A percentile compares a stretch with the other conserved stretches of the same genome.
Conservation (phyloP, 108 stramenopile species). For the Stephanodiscus minutulus region DNA sequence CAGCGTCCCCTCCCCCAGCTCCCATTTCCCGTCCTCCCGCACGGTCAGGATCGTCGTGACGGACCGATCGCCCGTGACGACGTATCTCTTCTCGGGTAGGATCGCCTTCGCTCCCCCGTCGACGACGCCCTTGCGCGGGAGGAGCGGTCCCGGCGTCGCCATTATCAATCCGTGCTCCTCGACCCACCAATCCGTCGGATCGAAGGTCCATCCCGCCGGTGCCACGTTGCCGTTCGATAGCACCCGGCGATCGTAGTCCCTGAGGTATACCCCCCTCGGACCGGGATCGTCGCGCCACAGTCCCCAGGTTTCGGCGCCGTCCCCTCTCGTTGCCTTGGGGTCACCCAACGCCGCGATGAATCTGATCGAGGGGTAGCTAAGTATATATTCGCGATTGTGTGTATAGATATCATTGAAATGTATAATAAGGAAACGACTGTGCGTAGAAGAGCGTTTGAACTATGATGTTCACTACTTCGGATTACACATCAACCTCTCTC, state of each 20-base stretch:
- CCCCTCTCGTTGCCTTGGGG: conserved; percentile 60
- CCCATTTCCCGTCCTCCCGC: conserved; percentile 48
- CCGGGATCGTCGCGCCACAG: conserved; percentile 85
- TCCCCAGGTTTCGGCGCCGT: conserved; percentile 69
- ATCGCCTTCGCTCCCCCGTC: conserved; percentile 63
- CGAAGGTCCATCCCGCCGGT: conserved; percentile 83
- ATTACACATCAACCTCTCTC: no score
- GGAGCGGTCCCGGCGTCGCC: conserved; percentile 47
- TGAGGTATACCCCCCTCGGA: conserved; percentile 78
- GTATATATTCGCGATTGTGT: no score
- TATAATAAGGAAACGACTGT: background rate
- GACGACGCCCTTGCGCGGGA: conserved; percentile 49
- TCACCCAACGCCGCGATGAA: conserved; percentile 85
- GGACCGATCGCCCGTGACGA: conserved; percentile 52
- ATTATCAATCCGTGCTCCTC: conserved; percentile 80
- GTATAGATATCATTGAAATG: no score
- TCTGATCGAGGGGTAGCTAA: conserved; percentile 66
- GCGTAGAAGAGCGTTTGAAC: no score
- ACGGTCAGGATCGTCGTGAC: conserved; percentile 49
- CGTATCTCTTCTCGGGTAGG: conserved; percentile 35
- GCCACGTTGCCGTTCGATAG: conserved; percentile 52
- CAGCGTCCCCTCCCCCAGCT: conserved; percentile 43
- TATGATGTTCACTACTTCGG: no score
- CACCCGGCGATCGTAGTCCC: conserved; percentile 58
- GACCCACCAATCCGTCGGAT: conserved; percentile 81